These are phyloP conservation scores for Kodamaea hsintzibuensis DNA, from an alignment of 805 yeast genomes.

Conservation along the genomic window DNA sequence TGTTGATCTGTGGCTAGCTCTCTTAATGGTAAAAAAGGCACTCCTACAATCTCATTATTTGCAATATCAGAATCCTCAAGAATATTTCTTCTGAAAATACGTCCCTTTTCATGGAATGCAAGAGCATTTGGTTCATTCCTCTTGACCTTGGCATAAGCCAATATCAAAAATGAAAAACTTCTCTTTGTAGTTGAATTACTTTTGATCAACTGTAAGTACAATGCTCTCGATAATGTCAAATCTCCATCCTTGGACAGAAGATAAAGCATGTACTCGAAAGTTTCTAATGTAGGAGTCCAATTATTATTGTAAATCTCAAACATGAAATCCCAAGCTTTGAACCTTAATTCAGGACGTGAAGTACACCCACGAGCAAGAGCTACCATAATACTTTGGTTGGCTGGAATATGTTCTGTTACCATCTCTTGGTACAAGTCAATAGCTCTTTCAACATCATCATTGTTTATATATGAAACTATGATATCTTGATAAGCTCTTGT, in stretches of 20 bases:
- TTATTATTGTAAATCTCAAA: constrained; percentile 55
- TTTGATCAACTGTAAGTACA: constrained; percentile 50
- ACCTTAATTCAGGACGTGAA: constrained; percentile 44
- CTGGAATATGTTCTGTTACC: constrained; percentile 29
- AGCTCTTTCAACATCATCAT: constrained; percentile 69
- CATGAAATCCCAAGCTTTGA: constrained; percentile 77
- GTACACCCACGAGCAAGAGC: constrained; percentile 71
- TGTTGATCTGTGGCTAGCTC: constrained; percentile 41
- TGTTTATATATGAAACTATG: constrained; percentile 63
- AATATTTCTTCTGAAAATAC: constrained; percentile 46
- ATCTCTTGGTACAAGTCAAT: constrained; percentile 76
- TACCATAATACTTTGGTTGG: constrained; percentile 43
- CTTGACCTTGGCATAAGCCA: constrained; percentile 47
- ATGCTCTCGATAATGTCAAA: constrained; percentile 65
- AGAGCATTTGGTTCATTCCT: constrained; percentile 25
- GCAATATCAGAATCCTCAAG: constrained; percentile 41
- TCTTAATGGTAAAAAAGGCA: constrained; percentile 72
- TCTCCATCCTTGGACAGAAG: constrained; percentile 84
- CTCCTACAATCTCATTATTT: constrained; percentile 21
- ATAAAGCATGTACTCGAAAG: constrained; percentile 69
- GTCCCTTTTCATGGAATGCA: constrained; percentile 46
- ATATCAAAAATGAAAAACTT: constrained; percentile 46
- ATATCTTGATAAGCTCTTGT: constrained; percentile 67
- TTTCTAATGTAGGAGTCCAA: constrained; percentile 45
- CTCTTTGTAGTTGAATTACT: constrained; percentile 35